Conservation (phyloP, 1,284 basidiomycete species). For the Trichosporon sp. region DNA sequence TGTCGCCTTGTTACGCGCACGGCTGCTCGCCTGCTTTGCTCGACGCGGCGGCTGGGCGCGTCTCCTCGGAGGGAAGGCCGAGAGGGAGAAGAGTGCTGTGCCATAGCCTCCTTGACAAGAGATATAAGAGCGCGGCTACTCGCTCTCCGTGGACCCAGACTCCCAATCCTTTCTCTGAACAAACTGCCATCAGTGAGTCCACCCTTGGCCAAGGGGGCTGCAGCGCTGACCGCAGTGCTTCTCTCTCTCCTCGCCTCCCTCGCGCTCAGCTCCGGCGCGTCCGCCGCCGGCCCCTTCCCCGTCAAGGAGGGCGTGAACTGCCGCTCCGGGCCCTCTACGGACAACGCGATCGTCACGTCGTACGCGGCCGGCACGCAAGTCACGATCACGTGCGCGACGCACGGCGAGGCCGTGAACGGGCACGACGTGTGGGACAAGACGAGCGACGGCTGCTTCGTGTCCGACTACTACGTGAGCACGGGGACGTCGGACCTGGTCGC, state of each 20-base stretch:
- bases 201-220: no score
- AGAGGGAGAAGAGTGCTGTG: no score
- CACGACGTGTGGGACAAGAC: conserved; percentile 9
- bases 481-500: background rate
- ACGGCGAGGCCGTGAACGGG: background rate
- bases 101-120: no score
- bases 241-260: background rate
- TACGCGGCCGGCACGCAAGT: background rate
- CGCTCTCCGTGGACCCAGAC: no score
- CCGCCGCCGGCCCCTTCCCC: background rate
- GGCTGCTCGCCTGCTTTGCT: no score
- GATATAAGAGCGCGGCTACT: no score
- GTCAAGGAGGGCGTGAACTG: background rate
- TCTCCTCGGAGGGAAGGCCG: no score
- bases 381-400: conserved; percentile 1
- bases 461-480: background rate
- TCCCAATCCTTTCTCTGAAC: no score
- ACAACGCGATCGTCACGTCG: background rate
- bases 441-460: conserved; percentile 4
- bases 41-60: background rate
- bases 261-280: background rate
- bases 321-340: background rate
- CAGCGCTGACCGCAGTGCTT: background rate
- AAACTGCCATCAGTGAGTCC: background rate
- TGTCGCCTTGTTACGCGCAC: background rate